Conservation (phyloP, 1,284 basidiomycete species). For the Inonotus hispidus region DNA sequence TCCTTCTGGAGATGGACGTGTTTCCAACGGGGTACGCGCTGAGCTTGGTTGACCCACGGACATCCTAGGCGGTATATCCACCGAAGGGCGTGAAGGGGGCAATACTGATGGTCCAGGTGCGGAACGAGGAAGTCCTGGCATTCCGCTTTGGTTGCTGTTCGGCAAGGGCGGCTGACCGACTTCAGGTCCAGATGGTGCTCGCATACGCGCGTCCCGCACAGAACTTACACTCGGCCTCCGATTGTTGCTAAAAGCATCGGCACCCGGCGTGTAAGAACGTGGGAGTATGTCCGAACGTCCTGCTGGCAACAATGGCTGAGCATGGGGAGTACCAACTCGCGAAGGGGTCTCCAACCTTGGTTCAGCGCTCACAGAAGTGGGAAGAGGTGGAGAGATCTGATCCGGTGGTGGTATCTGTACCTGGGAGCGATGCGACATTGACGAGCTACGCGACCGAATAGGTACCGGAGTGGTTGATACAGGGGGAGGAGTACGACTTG, state of each 20-base stretch:
- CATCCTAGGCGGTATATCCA: conserved; percentile 4
- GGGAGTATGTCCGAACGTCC: conserved; percentile 6
- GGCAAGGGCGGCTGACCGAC: background rate
- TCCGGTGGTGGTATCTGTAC: conserved; percentile 3
- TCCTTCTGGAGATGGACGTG: conserved; percentile 9
- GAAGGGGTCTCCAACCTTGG: background rate
- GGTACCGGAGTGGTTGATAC: background rate
- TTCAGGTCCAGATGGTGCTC: background rate
- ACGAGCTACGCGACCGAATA: background rate
- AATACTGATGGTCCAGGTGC: background rate
- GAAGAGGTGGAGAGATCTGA: background rate
- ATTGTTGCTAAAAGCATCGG: background rate
- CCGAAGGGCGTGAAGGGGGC: conserved; percentile 7
- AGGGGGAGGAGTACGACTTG: conserved; percentile 3
- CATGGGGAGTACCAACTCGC: conserved; percentile 3
- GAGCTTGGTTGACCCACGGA: conserved; percentile 11
- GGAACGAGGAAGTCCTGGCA: conserved; percentile 1
- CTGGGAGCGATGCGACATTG: conserved; percentile 7
- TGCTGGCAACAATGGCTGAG: background rate
- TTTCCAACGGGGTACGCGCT: conserved; percentile 5
- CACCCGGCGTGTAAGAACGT: conserved; percentile 1
- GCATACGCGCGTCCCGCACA: background rate
- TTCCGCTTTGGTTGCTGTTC: background rate
- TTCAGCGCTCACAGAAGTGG: background rate
- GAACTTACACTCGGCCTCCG: conserved; percentile 14